Evolutionary conservation across 1,139 yeast species (phyloP).

Genomic region (Blastobotrys aristatus): DNA sequence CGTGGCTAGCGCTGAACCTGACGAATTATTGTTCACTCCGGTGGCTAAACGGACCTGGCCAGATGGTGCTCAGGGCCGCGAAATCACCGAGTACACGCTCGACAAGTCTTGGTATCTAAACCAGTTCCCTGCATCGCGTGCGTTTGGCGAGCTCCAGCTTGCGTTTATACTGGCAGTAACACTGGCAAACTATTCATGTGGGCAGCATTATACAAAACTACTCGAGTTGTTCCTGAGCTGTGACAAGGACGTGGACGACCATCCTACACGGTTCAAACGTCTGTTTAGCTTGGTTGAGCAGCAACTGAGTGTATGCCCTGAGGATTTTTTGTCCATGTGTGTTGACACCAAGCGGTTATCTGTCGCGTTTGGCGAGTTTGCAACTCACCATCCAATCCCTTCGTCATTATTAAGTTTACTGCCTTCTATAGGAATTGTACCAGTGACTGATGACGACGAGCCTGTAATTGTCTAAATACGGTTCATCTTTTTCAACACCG

Average conservation of each 20-base stretch:
- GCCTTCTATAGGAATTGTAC: not conserved
- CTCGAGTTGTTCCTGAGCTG: slow-evolving; percentile 35
- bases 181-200: slow-evolving; percentile 44
- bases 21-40: slow-evolving; percentile 36
- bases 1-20: slow-evolving; percentile 16
- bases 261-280: slow-evolving; percentile 20
- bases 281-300: slow-evolving; percentile 30
- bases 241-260: slow-evolving; percentile 21
- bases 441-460: not conserved
- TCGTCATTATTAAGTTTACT: not conserved
- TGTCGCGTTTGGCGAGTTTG: slow-evolving; percentile 19
- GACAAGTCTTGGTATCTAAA: slow-evolving; percentile 44
- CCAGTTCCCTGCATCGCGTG: slow-evolving; percentile 24
- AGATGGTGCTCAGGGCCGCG: slow-evolving; percentile 34
- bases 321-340: slow-evolving; percentile 38
- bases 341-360: slow-evolving; percentile 25
- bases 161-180: slow-evolving; percentile 36
- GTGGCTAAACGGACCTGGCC: slow-evolving; percentile 36
- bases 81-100: slow-evolving; percentile 37
- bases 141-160: slow-evolving; percentile 42
- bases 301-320: slow-evolving; percentile 37
- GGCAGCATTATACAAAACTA: slow-evolving; percentile 43
- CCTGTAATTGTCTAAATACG: too few species aligned
- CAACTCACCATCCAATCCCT: slow-evolving; percentile 10
- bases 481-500: not conserved